Evolutionary conservation across 202 grass and related monocot species (phyloP), one percentile per base, ranked within the genome.

Genomic region (Musa balbisiana): DNA sequence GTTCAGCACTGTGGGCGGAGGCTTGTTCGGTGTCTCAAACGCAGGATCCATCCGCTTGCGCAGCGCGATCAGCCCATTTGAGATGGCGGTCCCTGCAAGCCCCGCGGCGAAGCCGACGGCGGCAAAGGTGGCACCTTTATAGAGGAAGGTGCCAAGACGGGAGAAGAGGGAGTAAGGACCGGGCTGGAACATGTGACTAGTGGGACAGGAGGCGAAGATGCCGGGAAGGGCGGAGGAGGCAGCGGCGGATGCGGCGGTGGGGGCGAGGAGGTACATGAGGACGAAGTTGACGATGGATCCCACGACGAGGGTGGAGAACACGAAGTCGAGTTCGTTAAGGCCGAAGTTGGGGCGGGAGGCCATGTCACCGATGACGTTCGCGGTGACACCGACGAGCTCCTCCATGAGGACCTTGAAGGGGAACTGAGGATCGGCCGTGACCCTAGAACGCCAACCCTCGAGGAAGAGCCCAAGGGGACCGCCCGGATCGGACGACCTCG

Each of bases 391-490:
- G 79, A 93, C 91, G 27, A 98, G 72, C 87, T 98, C 90, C 80
- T 98, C 94, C 94, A 98, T 98, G 69, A 98, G 87, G 5, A 94
- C 94, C 87, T 98, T 98, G 83, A 98, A 98, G 3, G 91, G 94
- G 78, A 94, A 94, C 83, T 98, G 88, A 1, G 91, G 85, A 74
- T 98, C 91, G 56, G 88, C 94, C 17, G 83, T 81, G 52, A 97
- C 94, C 71, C 94, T 87, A 50, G 94, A 87, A 69, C 88, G 78
- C 94, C 90, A 98, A 2, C 94, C 94, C 9, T 86, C 81, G 22
- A 98, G 43, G 78, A 93, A 91, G 76, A 92, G 26, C 25, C 85
- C 85, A 73, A 98, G 83, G 23, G 90, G 84, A 20, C 89, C 92
- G 3, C 5, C 21, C 53, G 3, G 13, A 55, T 60, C 80, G 29